Evolutionary conservation across 1,284 basidiomycete species (phyloP), one percentile per base, ranked within the genome.

Genomic region (Phylloboletellus chloephorus): DNA sequence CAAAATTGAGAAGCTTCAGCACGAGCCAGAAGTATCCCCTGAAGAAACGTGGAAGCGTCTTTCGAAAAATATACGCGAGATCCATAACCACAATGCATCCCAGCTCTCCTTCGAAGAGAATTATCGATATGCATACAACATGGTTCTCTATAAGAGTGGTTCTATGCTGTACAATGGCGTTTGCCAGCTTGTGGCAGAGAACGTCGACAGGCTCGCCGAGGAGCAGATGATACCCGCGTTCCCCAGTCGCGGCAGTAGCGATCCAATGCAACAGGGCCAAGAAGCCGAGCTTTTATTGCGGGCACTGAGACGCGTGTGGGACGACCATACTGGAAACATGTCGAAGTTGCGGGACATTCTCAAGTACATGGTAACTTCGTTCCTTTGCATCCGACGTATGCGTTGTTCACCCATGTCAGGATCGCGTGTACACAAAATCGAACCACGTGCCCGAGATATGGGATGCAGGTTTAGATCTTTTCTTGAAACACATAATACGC

Each of bases 31-130:
- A 41, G 73, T 84, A 37, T 78, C 79, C 21, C 69, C 78, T 15
- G 77, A 85, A 33, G 76, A 82, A 49, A 88, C 79, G 34, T 93
- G 91, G 88, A 58, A 71, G 15, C 75, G 78, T 50, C 69, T 96
- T 11, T 74, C 84, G 13, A 70, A 72, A 42, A 97, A 97, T 51
- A 94, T 99, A 53, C 76, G 80, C 44, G 90, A 97, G 71, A 98
- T 99, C 43, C 91, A 96, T 64, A 88, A 91, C 53, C 91, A 96
- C 67, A 90, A 96, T 65, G 91, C 92, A 6, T 82, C 82, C 42
- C 86, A 83, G 57, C 79, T 99, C 21, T 96, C 91, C 11, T 98
- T 94, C 58, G 96, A 98, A 65, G 95, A 97, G 67, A 93, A 95
- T 57, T 93, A 96, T 61, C 78, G 93, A 31, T 92, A 88, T 60